phyloP scores from a whole-genome alignment of 1,284 basidiomycete genomes.

The Caloboletus firmus region DNA sequence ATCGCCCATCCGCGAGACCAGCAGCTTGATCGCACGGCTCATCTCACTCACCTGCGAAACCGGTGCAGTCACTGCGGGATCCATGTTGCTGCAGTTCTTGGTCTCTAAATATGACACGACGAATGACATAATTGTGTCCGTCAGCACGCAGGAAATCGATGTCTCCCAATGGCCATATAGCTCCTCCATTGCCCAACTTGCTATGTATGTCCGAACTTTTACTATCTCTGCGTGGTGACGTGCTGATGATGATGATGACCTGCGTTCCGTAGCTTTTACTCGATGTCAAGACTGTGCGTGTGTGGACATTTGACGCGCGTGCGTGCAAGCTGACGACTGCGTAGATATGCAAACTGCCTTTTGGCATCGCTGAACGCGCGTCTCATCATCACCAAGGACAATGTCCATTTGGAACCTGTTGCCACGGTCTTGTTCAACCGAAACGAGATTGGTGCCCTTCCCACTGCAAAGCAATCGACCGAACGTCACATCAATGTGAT shows the following conservation, averaged over 20 bases:
- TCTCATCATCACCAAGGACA: not conserved
- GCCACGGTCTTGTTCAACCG: not conserved
- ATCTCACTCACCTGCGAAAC: not conserved
- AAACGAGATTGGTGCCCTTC: not conserved
- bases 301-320: not conserved
- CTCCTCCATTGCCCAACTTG: not conserved
- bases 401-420: not conserved
- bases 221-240: not conserved
- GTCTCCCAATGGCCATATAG: not conserved
- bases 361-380: not conserved
- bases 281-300: not conserved
- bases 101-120: not conserved
- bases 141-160: not conserved
- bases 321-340: not conserved
- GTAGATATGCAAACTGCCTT: not conserved
- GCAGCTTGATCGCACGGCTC: not conserved
- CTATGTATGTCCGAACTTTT: not conserved
- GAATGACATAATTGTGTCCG: not conserved
- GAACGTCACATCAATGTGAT: not conserved
- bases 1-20: not conserved
- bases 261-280: not conserved
- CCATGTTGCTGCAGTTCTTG: not conserved
- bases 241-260: not conserved
- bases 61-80: not conserved
- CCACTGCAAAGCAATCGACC: too few relatives aligned